Evolutionary conservation across 1,139 yeast species (phyloP), one percentile per base, ranked within the genome.

Genomic region (Blastobotrys capitulatus): DNA sequence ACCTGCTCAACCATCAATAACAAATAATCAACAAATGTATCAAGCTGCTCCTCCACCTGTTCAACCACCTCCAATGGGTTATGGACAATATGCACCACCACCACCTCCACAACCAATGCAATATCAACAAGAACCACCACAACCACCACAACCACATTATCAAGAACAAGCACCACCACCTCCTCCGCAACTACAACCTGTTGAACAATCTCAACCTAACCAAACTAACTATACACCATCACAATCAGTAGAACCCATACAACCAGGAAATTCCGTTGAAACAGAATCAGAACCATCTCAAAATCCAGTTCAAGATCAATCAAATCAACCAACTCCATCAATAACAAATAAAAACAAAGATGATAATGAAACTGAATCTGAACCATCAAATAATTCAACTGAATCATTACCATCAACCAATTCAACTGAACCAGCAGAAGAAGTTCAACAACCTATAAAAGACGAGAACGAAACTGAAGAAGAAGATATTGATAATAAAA

Each of bases 61-160:
- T 34, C 46, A 38, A 42, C 19, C 22, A 38, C 44, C 44, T 25
- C 32, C 42, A 15, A n/a, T 18, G 31, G 20, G 15, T 26, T 37
- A 37, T 37, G 38, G 38, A 35, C 38, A 35, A 18, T 29, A 35
- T 13, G 5, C 15, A n/a, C 38, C 38, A 3, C 36, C 13, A 8
- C 27, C 45, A 12, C 45, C 45, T 9, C 45, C 45, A 6, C 45
- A 38, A 2, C 45, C 45, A 15, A 32, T 29, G 6, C 38, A 15
- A 2, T 38, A 37, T 10, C 45, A 4, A 16, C 37, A 37, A 2
- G 6, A 13, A 2, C 37, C 32, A 4, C 44, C 22, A 3, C 45
- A 8, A 31, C 38, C 29, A 12, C 29, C 29, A 7, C 6, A 12
- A 36, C 39, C 3, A 13, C 42, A 15, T 18, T 37, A 19, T 19